Evolutionary conservation across 192 early-diverging fungal genomes (phyloP).

Genomic region (Coemansia sp.): DNA sequence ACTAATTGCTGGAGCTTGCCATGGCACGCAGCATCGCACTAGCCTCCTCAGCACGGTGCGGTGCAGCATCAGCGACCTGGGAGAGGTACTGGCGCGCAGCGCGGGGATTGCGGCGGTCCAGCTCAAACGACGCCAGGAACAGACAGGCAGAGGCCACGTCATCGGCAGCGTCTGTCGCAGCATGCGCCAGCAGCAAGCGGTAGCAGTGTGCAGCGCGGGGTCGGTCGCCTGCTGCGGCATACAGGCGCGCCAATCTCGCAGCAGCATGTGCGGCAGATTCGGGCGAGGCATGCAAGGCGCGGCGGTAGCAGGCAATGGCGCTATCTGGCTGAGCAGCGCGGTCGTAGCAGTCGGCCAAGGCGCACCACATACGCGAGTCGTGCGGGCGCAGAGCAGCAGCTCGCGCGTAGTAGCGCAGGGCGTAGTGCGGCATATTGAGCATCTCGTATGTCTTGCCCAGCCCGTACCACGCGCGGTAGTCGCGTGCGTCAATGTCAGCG

Average conservation of each 20-base stretch:
- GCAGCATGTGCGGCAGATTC: conserved; percentile 63
- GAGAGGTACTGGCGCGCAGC: conserved; percentile 38
- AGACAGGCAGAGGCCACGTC: conserved; percentile 48
- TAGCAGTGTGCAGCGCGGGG: conserved; percentile 65
- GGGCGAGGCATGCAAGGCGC: conserved; percentile 63
- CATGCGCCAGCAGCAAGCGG: conserved; percentile 44
- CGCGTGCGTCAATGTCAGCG: conserved; percentile 74
- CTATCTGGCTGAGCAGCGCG: conserved; percentile 51
- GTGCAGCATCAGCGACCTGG: conserved; percentile 40
- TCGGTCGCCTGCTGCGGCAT: conserved; percentile 58
- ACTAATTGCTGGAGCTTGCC: conserved; percentile 2
- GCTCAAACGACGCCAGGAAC: conserved; percentile 46
- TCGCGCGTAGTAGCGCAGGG: conserved; percentile 79
- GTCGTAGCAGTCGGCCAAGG: conserved; percentile 77
- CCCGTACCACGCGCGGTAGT: conserved; percentile 92
- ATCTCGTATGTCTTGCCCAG: conserved; percentile 89
- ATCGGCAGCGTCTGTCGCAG: conserved; percentile 38
- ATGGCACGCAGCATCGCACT: conserved; percentile 45
- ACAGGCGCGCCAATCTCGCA: conserved; percentile 62
- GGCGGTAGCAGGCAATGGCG: conserved; percentile 76
- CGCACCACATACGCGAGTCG: conserved; percentile 88
- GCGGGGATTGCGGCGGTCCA: conserved; percentile 30
- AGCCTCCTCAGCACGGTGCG: conserved; percentile 41
- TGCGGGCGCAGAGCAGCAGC: conserved; percentile 71
- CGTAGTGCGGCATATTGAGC: conserved; percentile 78